Percentiles rank a stretch among this genome's conserved stretches.
Evolutionary conservation across 2,329 filamentous ascomycete genomes (phyloP).

Genomic region (Penicillium carneum): DNA sequence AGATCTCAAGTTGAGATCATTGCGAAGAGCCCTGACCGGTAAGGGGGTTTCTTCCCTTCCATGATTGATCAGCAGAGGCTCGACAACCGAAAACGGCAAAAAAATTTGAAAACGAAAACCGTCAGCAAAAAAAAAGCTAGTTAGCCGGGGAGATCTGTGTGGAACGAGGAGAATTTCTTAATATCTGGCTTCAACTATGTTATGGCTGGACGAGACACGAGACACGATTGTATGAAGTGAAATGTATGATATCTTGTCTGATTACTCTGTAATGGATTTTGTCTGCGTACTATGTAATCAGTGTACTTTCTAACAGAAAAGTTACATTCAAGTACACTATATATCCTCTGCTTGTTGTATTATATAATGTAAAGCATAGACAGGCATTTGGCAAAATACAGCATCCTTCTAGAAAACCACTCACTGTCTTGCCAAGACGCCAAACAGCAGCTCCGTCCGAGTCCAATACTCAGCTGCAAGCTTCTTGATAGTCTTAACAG

Average conservation of each 20-base stretch:
- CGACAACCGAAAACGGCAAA: not conserved
- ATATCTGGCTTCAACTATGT: not conserved
- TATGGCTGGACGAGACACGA: slow-evolving; percentile 2
- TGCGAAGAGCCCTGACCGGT: not conserved
- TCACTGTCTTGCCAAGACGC: slow-evolving; percentile 63
- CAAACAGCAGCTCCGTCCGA: slow-evolving; percentile 81
- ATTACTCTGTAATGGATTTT: not conserved
- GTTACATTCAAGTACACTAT: not conserved
- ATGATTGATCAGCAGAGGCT: not conserved
- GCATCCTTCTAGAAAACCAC: not conserved
- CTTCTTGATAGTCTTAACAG: slow-evolving; percentile 65
- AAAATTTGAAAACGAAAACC: not conserved
- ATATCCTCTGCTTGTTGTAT: not conserved
- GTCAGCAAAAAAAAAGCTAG: not conserved
- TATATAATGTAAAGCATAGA: not conserved
- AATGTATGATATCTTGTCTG: slow-evolving; percentile 7
- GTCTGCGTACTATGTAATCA: not conserved
- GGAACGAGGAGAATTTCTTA: not conserved
- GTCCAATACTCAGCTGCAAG: slow-evolving; percentile 80
- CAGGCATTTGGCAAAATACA: not conserved
- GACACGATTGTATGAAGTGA: slow-evolving; percentile 10
- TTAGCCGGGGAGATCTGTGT: not conserved
- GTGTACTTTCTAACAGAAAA: not conserved
- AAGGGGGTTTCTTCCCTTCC: not conserved
- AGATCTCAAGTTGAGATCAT: slow-evolving; percentile 8